Evolutionary conservation across 2,329 filamentous ascomycete species (phyloP), one percentile per base, ranked within the genome.

Genomic region (Fusarium sp.): DNA sequence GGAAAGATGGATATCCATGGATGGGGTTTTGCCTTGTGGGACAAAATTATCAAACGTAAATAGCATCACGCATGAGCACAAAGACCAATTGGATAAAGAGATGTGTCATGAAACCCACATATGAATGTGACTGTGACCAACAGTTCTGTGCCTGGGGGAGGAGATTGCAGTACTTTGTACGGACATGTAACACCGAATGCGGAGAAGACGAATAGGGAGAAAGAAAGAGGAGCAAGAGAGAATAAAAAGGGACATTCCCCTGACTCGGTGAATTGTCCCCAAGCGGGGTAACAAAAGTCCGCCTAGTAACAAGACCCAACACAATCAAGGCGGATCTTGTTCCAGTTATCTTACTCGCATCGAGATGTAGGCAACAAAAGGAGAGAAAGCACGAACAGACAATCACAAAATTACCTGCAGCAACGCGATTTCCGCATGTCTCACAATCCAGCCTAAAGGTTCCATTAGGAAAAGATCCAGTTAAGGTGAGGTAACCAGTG

Each of bases 381-480:
- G 26, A 11, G 33, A 50, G 23, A 44, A 18, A 49, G 18, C 16
- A 18, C 8, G 31, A 20, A 26, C n/a, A 34, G 10, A 26, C 33
- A 10, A 34, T 30, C 4, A 11, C 30, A 30, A 11, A 30, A 30
- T 30, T 30, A 30, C 10, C 8, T 36, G 7, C 42, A 37, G 47
- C 59, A 57, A 62, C 58, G 57, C 36, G 57, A 23, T 8, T 42
- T 62, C 57, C 59, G 56, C 57, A 57, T 56, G 59, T 62, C 47
- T 50, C 47, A 30, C 23, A 16, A 28, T 30, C 16, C 31, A 62
- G 30, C 16, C 40, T 55, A 60, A 53, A 53, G 33, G 31, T 38
- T 41, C 36, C 16, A 28, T 38, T 28, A 20, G 23, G 36, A 28
- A 15, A 6, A 13, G 20, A 23, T 26, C 23, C 16, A 10, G 12